These are phyloP conservation scores for Achaetomiella virescens DNA, from an alignment of 495 filamentous ascomycete species.

Conservation along the genomic window DNA sequence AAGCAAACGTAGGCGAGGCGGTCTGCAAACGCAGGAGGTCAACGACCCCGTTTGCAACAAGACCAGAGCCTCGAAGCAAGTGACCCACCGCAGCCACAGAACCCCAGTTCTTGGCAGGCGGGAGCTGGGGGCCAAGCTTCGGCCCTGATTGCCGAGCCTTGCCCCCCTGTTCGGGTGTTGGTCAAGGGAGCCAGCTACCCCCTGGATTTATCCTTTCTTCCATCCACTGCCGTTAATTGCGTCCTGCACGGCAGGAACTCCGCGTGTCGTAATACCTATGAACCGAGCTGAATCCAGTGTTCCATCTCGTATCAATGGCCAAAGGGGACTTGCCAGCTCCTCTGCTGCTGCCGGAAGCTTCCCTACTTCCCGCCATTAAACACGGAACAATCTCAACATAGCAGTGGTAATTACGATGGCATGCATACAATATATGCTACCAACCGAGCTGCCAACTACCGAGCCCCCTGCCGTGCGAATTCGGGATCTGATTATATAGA, in stretches of 20 bases:
- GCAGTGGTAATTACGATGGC: background rate
- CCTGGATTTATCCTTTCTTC: conserved; percentile 28
- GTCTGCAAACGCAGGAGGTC: too few relatives aligned
- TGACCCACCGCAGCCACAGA: too few relatives aligned
- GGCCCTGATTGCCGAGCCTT: too few relatives aligned
- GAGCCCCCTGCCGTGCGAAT: background rate
- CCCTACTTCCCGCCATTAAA: background rate
- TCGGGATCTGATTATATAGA: background rate
- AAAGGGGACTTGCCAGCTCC: too few relatives aligned
- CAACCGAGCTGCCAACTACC: background rate
- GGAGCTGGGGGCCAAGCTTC: too few relatives aligned
- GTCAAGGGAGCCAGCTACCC: conserved; percentile 8
- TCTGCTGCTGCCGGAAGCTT: background rate
- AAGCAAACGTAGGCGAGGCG: too few relatives aligned
- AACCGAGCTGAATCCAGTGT: conserved; percentile 18
- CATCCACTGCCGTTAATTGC: conserved; percentile 24
- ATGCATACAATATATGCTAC: background rate
- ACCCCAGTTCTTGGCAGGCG: too few relatives aligned
- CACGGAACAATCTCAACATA: background rate
- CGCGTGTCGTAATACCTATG: conserved; percentile 28
- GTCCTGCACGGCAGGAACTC: conserved; percentile 8
- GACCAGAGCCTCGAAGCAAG: too few relatives aligned
- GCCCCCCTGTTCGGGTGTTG: background rate
- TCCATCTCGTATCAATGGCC: background rate
- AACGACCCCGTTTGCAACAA: too few relatives aligned